Base-by-base conservation (phyloP, 345 rosid genomes). In the Hibiscus trionum region DNA sequence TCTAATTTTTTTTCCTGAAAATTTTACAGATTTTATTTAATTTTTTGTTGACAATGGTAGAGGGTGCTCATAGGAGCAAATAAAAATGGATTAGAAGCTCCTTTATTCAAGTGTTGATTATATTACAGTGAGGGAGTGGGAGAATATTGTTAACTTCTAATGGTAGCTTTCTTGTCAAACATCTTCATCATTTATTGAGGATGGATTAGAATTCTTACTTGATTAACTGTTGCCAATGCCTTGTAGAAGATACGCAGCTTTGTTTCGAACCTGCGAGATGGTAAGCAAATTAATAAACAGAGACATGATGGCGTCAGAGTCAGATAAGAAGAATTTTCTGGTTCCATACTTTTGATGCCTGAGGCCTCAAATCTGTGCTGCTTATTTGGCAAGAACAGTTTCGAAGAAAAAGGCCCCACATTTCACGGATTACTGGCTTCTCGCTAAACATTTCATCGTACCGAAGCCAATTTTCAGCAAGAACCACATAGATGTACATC, bases 391-490 rank as follows among this genome's bases (percentile, higher is more conserved):
- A 86, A 59, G 93, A 86, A 82, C 93, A 90, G 74, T 82, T 84
- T 47, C 92, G 88, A 14, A 94, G 90, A 73, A 71, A 82, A 69
- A 86, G 87, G 57, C 80, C 85, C 96, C 91, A 88, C 91, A 86
- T 94, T 53, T 85, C 88, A 42, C 33, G 63, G n/a, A 91, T 75
- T 7, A 86, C 80, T 0, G 88, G 91, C 69, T 82, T 84, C 57
- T 82, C 87, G 37, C 88, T 81, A 6, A 84, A 33, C 71, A 77
- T 29, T 9, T 74, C 73, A 70, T 77, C 77, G 1, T 80, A 82
- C 63, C 83, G 79, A 80, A 94, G 92, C 98, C 97, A 94, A 62
- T 91, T 84, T 78, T 88, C 91, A 0, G 83, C 74, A 78, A 91
- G 77, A 78, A 83, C 87, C 80, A 94, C 66, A 65, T 78, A 80